Conservation (phyloP, 768 basidiomycete species). For the Serendipita vermifera region DNA sequence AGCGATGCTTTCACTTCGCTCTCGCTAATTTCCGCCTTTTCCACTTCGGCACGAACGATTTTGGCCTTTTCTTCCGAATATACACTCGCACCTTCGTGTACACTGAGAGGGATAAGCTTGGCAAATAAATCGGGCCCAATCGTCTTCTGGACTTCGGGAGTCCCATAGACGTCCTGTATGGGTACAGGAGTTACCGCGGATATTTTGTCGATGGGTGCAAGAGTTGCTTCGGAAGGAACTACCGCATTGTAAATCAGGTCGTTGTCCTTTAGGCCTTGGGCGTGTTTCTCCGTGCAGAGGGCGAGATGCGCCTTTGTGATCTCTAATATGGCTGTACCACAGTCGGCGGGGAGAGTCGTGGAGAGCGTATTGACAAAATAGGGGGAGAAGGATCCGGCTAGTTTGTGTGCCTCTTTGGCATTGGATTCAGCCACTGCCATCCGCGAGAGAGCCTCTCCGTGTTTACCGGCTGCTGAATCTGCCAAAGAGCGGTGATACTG, state of each 20-base stretch:
- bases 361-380: slow-evolving; percentile 59
- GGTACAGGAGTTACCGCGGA: slow-evolving; percentile 70
- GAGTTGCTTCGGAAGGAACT: slow-evolving; percentile 60
- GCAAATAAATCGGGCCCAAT: slow-evolving; percentile 88
- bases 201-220: slow-evolving; percentile 73
- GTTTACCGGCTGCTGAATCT: slow-evolving; percentile 60
- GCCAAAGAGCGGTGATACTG: slow-evolving; percentile 78
- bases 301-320: slow-evolving; percentile 73
- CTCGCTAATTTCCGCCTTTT: slow-evolving; percentile 73
- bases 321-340: slow-evolving; percentile 63
- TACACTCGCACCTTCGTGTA: slow-evolving; percentile 90
- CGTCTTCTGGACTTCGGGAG: slow-evolving; percentile 84
- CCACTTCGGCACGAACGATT: slow-evolving; percentile 74
- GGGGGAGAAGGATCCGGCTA: slow-evolving; percentile 53
- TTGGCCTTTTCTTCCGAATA: slow-evolving; percentile 99
- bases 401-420: slow-evolving; percentile 71
- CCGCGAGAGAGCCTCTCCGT: slow-evolving; percentile 77
- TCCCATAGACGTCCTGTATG: slow-evolving; percentile 88
- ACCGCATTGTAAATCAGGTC: slow-evolving; percentile 96
- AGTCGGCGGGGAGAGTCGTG: slow-evolving; percentile 77
- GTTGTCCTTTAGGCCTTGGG: slow-evolving; percentile 76
- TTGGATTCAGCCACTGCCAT: slow-evolving; percentile 60
- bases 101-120: slow-evolving; percentile 77
- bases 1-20: slow-evolving; percentile 64
- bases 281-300: slow-evolving; percentile 59